A percentile compares a stretch with the other conserved stretches of the same genome.
Conservation (phyloP, 805 yeast species). For the Saccharomycopsis lassenensis region DNA sequence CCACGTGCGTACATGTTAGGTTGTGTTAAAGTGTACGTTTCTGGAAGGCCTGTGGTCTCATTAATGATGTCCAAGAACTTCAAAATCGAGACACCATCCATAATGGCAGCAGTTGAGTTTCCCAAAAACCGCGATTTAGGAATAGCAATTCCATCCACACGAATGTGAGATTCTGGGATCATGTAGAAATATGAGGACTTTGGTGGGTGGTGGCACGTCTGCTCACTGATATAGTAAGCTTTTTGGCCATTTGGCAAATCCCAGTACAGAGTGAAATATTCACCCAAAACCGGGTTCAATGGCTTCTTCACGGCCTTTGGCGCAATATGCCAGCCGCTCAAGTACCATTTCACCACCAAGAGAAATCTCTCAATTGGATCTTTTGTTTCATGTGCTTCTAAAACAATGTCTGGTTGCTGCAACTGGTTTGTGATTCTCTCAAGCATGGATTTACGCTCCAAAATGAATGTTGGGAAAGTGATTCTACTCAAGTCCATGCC, state of each 20-base stretch:
- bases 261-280: conserved; percentile 87
- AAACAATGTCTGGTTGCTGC: conserved; percentile 64
- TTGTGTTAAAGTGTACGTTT: conserved; percentile 76
- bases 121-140: conserved; percentile 89
- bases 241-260: conserved; percentile 59
- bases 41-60: conserved; percentile 31
- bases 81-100: conserved; percentile 81
- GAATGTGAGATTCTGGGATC: conserved; percentile 68
- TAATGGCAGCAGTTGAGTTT: conserved; percentile 91
- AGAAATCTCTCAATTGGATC: conserved; percentile 64
- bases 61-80: conserved; percentile 52
- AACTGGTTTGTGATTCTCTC: conserved; percentile 88
- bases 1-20: conserved; percentile 96
- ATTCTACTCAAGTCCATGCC: conserved; percentile 86
- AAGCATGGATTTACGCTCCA: conserved; percentile 92
- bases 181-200: conserved; percentile 86
- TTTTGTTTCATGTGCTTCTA: conserved; percentile 50
- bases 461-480: conserved; percentile 88
- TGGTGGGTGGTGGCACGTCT: conserved; percentile 98
- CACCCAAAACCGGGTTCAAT: conserved; percentile 88
- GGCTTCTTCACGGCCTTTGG: conserved; percentile 99
- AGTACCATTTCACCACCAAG: conserved; percentile 74
- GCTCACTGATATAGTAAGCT: conserved; percentile 86
- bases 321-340: conserved; percentile 96
- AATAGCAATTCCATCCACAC: conserved; percentile 80